Base-by-base conservation (phyloP, 1,284 basidiomycete genomes). In the Thecaphora frezii region DNA sequence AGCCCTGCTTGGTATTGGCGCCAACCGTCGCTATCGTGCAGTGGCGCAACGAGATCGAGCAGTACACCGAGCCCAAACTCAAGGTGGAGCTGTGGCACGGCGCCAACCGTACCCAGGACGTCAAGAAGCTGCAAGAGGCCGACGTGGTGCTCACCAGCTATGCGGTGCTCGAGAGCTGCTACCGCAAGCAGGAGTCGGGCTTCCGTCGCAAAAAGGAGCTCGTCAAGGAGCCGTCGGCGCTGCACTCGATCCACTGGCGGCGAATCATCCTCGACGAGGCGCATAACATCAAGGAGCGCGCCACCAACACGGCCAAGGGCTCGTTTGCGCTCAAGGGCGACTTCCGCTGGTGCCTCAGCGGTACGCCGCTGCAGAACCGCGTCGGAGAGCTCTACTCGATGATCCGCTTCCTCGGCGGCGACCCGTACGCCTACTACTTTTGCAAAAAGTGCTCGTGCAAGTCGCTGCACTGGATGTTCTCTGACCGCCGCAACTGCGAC, bases 351-450 rank as follows among this genome's bases (percentile, higher is more conserved):
- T 98, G 96, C 80, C 83, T 99, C 28, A 97, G 93, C 24, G 96
- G 94, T n/a, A 97, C 93, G n/a, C 93, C 92, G 0, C 66, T 81
- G 37, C 80, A 97, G 80, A 80, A 79, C 51, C 70, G 94, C 60
- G 96, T 99, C 16, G 96, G 96, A 64, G 96, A 99, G 79, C 82
- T 99, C 40, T 99, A 98, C 82, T 96, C 93, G 78, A 85, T 97
- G 54, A 87, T 99, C 55, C 73, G 75, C 60, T 71, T 77, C 57
- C 59, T 74, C n/a, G 60, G 69, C 43, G 66, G 69, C 38, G 69
- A 72, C 47, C 62, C 64, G 26, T 67, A 61, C 39, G 54, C 59
- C 16, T 66, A 57, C 67, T 69, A 77, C 16, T 63, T 70, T 87
- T 89, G 89, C 80, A 91, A 90, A 78, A 79, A 81, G 61, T 92